These are phyloP conservation scores for Myxozyma neotropica DNA, from an alignment of 805 yeast species.

Conservation along the genomic window DNA sequence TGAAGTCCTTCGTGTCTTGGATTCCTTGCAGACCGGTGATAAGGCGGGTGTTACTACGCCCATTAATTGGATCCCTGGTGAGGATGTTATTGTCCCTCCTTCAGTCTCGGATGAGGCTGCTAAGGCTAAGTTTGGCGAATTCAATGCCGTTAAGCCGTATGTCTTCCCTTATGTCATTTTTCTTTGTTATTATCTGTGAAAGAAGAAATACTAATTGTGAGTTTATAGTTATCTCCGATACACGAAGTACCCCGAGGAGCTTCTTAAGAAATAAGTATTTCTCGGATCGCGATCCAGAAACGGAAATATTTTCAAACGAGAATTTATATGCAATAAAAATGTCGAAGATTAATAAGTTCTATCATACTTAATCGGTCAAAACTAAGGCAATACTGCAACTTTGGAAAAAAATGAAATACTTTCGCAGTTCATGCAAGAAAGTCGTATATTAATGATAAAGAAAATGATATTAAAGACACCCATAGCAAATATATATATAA, in stretches of 20 bases:
- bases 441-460: too few species aligned
- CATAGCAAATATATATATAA: too few species aligned
- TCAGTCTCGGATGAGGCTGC: conserved; percentile 77
- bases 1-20: conserved; percentile 89
- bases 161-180: not conserved
- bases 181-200: too few species aligned
- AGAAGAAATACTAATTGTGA: not conserved
- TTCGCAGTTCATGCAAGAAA: too few species aligned
- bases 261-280: conserved; percentile 21
- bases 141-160: conserved; percentile 85
- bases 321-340: too few species aligned
- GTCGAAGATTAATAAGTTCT: too few species aligned
- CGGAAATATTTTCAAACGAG: too few species aligned
- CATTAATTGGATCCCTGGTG: conserved; percentile 86
- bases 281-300: too few species aligned
- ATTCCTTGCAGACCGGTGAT: conserved; percentile 87
- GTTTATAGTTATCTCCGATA: conserved; percentile 23
- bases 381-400: too few species aligned
- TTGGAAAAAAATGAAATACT: too few species aligned
- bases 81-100: conserved; percentile 92
- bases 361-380: too few species aligned
- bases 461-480: too few species aligned
- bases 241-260: conserved; percentile 37
- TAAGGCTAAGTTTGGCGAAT: conserved; percentile 79
- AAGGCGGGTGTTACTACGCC: conserved; percentile 89